Evolutionary conservation across 352 stramenopile genomes (phyloP).

Genomic region (Globisporangium cederbergense): DNA sequence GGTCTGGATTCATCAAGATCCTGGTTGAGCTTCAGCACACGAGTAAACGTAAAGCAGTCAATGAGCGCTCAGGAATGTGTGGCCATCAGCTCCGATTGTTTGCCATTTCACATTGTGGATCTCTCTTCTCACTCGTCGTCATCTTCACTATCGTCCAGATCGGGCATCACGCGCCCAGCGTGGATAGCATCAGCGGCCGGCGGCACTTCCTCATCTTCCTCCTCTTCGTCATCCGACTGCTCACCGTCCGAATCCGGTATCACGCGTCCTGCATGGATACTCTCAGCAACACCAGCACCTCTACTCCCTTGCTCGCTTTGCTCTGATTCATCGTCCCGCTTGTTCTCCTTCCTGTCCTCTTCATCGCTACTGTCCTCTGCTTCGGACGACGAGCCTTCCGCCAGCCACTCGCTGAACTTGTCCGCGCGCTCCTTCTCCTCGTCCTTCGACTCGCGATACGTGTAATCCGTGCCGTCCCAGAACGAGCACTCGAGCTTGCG

Average conservation of each 20-base stretch:
- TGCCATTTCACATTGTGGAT: neutral
- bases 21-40: neutral
- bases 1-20: neutral
- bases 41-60: neutral
- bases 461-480: constrained; percentile 96
- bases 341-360: neutral
- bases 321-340: constrained; percentile 10
- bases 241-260: constrained; percentile 12
- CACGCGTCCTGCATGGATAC: constrained; percentile 15
- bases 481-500: constrained; percentile 88
- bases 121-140: constrained; percentile 14
- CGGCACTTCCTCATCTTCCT: constrained; percentile 21
- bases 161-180: constrained; percentile 49
- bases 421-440: constrained; percentile 86
- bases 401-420: constrained; percentile 94
- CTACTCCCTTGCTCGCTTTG: neutral
- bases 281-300: neutral
- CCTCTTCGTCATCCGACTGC: constrained; percentile 19
- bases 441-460: constrained; percentile 68
- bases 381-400: constrained; percentile 68
- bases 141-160: constrained; percentile 43
- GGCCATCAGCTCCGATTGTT: neutral
- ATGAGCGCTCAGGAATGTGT: neutral
- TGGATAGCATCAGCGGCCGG: constrained; percentile 29
- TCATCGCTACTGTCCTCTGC: constrained; percentile 26